Evolutionary conservation across 1,284 basidiomycete species (phyloP).

Genomic region (Afroboletus lepidellus): DNA sequence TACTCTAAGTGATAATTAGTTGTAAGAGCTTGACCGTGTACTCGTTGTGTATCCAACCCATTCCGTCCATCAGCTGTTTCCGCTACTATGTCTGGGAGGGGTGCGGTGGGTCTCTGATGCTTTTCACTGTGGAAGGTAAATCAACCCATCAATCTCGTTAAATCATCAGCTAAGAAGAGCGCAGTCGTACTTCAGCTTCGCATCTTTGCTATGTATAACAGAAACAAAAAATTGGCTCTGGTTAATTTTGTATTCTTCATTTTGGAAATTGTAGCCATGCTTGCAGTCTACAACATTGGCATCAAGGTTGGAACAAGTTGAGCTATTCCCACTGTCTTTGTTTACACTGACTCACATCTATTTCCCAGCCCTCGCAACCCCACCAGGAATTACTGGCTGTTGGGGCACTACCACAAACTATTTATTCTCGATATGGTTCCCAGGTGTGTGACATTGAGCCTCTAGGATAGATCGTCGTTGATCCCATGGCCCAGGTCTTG

Average conservation of each 20-base stretch:
- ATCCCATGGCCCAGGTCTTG: neutral
- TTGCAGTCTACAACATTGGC: slow-evolving; percentile 1
- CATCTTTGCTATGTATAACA: slow-evolving; percentile 4
- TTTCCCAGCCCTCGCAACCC: neutral
- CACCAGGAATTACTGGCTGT: slow-evolving; percentile 1
- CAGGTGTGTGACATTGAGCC: neutral
- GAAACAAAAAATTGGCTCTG: neutral
- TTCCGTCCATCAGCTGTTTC: neutral
- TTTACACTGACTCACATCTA: neutral
- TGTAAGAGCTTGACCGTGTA: neutral
- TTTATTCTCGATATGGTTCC: slow-evolving; percentile 4
- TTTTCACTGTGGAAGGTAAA: slow-evolving; percentile 4
- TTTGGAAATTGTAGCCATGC: neutral
- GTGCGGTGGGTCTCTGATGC: slow-evolving; percentile 1
- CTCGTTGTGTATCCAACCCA: neutral
- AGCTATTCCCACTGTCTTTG: neutral
- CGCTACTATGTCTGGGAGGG: slow-evolving; percentile 2
- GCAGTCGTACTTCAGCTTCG: slow-evolving; percentile 2
- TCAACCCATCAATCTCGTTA: neutral
- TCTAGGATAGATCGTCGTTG: neutral
- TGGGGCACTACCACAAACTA: slow-evolving; percentile 1
- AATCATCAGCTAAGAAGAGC: neutral
- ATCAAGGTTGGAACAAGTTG: neutral
- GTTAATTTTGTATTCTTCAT: slow-evolving; percentile 1
- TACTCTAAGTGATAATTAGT: neutral